Evolutionary conservation across 202 grass and related monocot species (phyloP).

Genomic region (Carex arenaria): DNA sequence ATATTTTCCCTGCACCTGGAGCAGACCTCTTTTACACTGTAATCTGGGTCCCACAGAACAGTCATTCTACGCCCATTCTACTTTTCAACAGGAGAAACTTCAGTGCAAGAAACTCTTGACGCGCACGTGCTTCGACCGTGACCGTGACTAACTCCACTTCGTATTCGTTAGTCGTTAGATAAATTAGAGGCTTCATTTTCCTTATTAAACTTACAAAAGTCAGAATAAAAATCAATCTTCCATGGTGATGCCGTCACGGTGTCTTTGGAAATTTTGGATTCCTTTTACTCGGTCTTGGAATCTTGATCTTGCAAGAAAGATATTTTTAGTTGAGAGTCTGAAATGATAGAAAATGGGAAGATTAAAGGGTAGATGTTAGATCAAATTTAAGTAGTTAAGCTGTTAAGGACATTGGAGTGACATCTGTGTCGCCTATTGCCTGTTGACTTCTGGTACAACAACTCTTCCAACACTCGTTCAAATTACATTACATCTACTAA

Average conservation of each 20-base stretch:
- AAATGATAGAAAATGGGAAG: too few relatives aligned
- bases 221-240: background rate
- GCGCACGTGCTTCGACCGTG: background rate
- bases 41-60: background rate
- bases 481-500: too few relatives aligned
- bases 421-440: too few relatives aligned
- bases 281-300: background rate
- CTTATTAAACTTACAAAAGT: background rate
- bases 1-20: background rate
- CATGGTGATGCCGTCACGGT: background rate
- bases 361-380: too few relatives aligned
- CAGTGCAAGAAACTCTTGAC: background rate
- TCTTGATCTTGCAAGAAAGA: background rate
- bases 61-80: background rate
- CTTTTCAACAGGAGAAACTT: background rate
- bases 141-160: background rate
- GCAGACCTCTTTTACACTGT: background rate
- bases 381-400: too few relatives aligned
- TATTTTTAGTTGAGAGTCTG: background rate
- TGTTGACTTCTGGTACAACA: too few relatives aligned
- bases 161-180: too few relatives aligned
- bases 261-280: background rate
- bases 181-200: background rate
- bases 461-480: too few relatives aligned
- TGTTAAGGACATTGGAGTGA: too few relatives aligned